phyloP scores from a whole-genome alignment of 2,329 filamentous ascomycete species.

The Cylindrodendrum hubeiense region DNA sequence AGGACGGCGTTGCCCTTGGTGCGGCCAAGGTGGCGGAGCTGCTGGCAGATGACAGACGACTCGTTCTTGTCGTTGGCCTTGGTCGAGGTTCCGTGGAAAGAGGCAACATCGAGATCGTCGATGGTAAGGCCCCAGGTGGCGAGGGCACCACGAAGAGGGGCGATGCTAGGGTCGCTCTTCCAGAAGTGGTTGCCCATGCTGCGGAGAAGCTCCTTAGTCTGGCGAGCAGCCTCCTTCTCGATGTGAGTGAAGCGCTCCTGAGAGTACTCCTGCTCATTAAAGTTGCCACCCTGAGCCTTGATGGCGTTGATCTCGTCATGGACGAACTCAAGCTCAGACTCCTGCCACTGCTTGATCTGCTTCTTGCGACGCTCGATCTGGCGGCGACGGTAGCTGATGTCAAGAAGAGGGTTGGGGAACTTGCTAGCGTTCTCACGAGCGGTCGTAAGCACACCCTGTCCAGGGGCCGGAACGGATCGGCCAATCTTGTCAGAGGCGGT shows the following conservation, averaged over 20 bases:
- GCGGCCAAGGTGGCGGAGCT: slow-evolving; percentile 93
- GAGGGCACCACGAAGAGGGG: slow-evolving; percentile 93
- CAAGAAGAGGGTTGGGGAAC: slow-evolving; percentile 94
- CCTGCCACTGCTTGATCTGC: slow-evolving; percentile 97
- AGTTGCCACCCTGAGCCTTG: slow-evolving; percentile 80
- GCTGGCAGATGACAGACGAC: slow-evolving; percentile 96
- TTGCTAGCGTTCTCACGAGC: slow-evolving; percentile 91
- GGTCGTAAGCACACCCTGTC: slow-evolving; percentile 95
- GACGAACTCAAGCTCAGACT: slow-evolving; percentile 92
- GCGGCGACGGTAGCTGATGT: slow-evolving; percentile 96
- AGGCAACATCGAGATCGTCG: slow-evolving; percentile 93
- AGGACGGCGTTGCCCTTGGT: slow-evolving; percentile 96
- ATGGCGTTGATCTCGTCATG: slow-evolving; percentile 94
- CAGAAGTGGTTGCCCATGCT: slow-evolving; percentile 99
- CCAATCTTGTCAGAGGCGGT: slow-evolving; percentile 99
- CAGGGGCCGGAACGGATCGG: slow-evolving; percentile 94
- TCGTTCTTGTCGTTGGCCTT: slow-evolving; percentile 99
- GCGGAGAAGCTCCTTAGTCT: slow-evolving; percentile 92
- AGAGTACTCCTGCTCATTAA: slow-evolving; percentile 87
- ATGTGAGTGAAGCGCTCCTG: slow-evolving; percentile 89
- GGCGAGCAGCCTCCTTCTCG: slow-evolving; percentile 84
- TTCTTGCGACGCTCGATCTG: slow-evolving; percentile 94
- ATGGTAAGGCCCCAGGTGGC: slow-evolving; percentile 99
- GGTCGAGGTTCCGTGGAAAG: slow-evolving; percentile 98
- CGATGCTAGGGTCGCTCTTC: slow-evolving; percentile 94